These are phyloP conservation scores for Leccinum griseonigrum DNA, from an alignment of 1,284 basidiomycete genomes.

Conservation along the genomic window DNA sequence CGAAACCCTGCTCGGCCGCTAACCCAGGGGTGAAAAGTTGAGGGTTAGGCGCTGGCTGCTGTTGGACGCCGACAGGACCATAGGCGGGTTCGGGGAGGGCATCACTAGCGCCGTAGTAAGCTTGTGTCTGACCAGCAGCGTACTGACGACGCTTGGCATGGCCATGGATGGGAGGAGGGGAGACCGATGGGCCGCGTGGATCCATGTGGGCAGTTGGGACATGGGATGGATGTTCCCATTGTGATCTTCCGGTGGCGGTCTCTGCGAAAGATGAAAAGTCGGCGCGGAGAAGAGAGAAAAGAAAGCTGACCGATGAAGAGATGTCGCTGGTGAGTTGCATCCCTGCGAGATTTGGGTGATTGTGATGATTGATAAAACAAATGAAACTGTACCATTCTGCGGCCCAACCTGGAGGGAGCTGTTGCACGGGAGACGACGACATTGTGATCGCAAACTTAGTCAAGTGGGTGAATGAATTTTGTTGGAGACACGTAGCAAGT, in stretches of 20 bases:
- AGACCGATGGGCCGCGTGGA: constrained; percentile 36
- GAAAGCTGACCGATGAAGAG: constrained; percentile 70
- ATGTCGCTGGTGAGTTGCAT: constrained; percentile 76
- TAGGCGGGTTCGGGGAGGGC: constrained; percentile 40
- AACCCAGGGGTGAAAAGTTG: constrained; percentile 88
- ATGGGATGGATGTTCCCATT: constrained; percentile 61
- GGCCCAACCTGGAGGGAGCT: constrained; percentile 86
- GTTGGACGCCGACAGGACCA: constrained; percentile 35
- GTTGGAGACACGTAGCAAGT: constrained; percentile 32
- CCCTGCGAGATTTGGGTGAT: constrained; percentile 50
- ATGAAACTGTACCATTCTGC: constrained; percentile 71
- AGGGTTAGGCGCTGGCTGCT: constrained; percentile 43
- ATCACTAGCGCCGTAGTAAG: constrained; percentile 67
- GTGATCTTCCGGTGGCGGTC: constrained; percentile 54
- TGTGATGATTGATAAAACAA: rapidly evolving
- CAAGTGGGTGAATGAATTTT: constrained; percentile 11
- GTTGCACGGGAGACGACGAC: constrained; percentile 60
- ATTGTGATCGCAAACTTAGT: constrained; percentile 35
- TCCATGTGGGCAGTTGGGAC: constrained; percentile 39
- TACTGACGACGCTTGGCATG: constrained; percentile 81
- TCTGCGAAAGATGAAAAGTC: constrained; percentile 36
- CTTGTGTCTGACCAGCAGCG: constrained; percentile 85
- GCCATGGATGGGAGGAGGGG: constrained; percentile 36
- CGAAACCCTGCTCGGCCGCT: constrained; percentile 62
- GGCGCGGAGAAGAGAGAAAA: background rate